Evolutionary conservation across 345 rosid species (phyloP), one percentile per base, ranked within the genome.

Genomic region (Rhizophora apiculata): DNA sequence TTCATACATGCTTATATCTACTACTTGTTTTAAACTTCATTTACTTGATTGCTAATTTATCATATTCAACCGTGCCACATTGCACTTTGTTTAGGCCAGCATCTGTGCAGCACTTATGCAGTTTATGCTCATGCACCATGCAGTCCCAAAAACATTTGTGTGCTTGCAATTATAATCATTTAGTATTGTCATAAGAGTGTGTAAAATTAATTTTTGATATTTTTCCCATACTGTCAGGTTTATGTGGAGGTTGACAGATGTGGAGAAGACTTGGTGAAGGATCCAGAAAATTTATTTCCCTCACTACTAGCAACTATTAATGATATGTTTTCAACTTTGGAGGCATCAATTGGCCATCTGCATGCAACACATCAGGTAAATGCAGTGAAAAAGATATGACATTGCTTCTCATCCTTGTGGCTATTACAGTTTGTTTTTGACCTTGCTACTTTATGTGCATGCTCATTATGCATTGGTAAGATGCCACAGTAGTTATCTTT

Each of bases 181-280:
- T 10, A 54, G 20, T 27, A 16, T 64, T 60, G 7, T 54, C 39
- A 22, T 48, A 6, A 46, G 59, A 19, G 63, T 20, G 10, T 1
- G 19, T 4, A 26, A 49, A 48, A 54, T 63, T 58, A 43, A 62
- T 59, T 36, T 46, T 55, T 22, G 27, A 56, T 58, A 19, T 7
- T 27, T 59, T 63, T 15, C 55, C 72, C 66, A 39, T 76, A 26
- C 74, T n/a, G 69, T 21, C 74, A 94, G 98, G 81, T 94, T 72
- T 89, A 89, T 74, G 60, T 85, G 68, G 95, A 91, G 73, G 84
- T 91, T 72, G 89, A 88, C 49, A 88, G 72, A 85, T 62, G 74
- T 64, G 90, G 91, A n/a, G 85, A 88, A 71, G 91, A 88, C 64
- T 80, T 88, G 53, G 75, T 85, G 79, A 81, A 86, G 63, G 85